Base-by-base conservation (phyloP, 768 basidiomycete species). In the Amanita inopinata region DNA sequence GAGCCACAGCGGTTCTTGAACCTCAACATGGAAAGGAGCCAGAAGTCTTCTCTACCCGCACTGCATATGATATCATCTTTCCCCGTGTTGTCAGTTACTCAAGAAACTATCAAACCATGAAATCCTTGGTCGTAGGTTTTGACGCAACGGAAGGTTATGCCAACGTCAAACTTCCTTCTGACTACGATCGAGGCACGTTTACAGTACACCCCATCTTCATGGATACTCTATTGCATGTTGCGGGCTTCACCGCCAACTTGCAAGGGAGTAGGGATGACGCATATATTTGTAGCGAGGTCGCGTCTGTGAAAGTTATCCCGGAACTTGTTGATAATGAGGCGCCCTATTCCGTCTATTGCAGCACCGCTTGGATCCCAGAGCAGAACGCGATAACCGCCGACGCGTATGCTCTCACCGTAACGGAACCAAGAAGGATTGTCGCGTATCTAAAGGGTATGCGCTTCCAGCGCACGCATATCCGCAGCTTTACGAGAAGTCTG, bases 171-270 rank as follows among this genome's bases (percentile, higher is more conserved):
- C 59, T 80, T 10, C 69, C 71, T 1, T 27, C 47, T 2, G 50
- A 52, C 6, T 48, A 63, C 33, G 46, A 61, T 17, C 48, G 50
- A 12, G 55, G 62, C 19, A 49, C 55, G 9, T 73, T 69, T 46
- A 60, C 65, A 7, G 59, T 64, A 2, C 69, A 79, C 46, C 74
- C 76, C 4, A 54, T 81, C 18, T 82, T 84, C 58, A 61, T 73
- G 45, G 83, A 86, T 48, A 74, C 78, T 0, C 61, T 86, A 22
- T 61, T 84, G 22, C 84, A 86, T 45, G 67, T 74, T 27, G 74
- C 82, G 0, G 84, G 84, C 2, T 83, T 86, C 57, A 60, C 84
- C 24, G 69, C 75, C 18, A 87, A 86, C 55, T 54, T 76, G 52
- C 70, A 66, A 30, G 73, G 69, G 5, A 56, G 61, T 7, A 41